phyloP scores from a whole-genome alignment of 768 basidiomycete genomes.

The Leccinellum rugosiceps region DNA sequence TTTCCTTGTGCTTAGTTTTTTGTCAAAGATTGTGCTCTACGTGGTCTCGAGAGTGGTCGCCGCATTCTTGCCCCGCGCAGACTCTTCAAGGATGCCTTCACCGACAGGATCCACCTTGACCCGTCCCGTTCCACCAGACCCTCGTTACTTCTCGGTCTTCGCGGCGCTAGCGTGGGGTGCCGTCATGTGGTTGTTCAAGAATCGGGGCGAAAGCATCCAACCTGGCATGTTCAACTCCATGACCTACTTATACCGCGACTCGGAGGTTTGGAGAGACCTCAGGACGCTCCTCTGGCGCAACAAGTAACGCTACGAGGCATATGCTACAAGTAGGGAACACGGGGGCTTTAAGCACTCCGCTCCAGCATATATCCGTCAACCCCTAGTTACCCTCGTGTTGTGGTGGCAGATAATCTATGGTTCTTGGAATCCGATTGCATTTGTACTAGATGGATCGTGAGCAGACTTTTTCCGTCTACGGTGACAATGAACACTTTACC shows the following conservation, averaged over 20 bases:
- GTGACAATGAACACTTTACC: conserved; percentile 35
- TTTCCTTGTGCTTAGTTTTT: conserved; percentile 3
- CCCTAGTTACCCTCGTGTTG: conserved; percentile 21
- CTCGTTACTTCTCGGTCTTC: conserved; percentile 80
- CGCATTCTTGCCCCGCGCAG: conserved; percentile 83
- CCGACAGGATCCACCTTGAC: conserved; percentile 41
- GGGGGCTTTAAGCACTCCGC: neutral
- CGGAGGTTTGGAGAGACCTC: conserved; percentile 79
- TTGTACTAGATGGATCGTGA: conserved; percentile 50
- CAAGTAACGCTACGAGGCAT: conserved; percentile 39
- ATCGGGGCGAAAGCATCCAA: conserved; percentile 87
- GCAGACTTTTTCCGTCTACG: neutral
- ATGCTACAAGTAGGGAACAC: neutral
- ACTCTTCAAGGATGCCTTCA: conserved; percentile 39
- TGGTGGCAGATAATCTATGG: conserved; percentile 44
- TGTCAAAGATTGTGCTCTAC: conserved; percentile 86
- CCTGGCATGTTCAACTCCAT: conserved; percentile 97
- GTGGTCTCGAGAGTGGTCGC: conserved; percentile 90
- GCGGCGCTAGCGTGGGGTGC: conserved; percentile 91
- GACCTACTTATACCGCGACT: conserved; percentile 93
- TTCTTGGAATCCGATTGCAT: conserved; percentile 50
- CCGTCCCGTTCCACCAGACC: conserved; percentile 79
- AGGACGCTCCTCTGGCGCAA: conserved; percentile 92
- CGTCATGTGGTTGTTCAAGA: conserved; percentile 94
- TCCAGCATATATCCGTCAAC: neutral